Evolutionary conservation across 305 asterid genomes (phyloP).

Genomic region (Stenogyne calaminthoides): DNA sequence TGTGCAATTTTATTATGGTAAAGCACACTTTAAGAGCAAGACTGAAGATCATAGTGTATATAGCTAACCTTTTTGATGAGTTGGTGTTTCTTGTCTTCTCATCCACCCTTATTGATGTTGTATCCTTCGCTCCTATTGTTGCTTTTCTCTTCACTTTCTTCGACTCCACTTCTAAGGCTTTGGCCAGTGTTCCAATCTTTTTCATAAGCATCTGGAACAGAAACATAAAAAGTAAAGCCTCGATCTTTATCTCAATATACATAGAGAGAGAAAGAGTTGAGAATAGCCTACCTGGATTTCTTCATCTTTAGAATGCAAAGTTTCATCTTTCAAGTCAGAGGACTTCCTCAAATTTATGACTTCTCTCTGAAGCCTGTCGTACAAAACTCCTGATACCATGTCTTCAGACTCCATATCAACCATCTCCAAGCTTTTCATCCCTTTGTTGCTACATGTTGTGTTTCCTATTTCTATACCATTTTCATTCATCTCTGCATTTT

Average conservation of each 20-base stretch:
- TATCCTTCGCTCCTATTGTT: constrained; percentile 53
- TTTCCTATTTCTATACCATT: constrained; percentile 36
- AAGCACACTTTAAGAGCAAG: background rate
- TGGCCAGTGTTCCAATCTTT: constrained; percentile 60
- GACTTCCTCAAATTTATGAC: constrained; percentile 67
- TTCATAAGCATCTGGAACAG: constrained; percentile 59
- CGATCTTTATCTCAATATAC: constrained; percentile 3
- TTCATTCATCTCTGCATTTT: constrained; percentile 53
- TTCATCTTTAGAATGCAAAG: constrained; percentile 68
- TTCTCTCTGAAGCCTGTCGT: constrained; percentile 91
- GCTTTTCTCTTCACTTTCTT: constrained; percentile 75
- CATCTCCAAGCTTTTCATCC: constrained; percentile 32
- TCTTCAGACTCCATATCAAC: constrained; percentile 47
- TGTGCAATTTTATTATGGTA: background rate
- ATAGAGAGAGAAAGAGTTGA: background rate
- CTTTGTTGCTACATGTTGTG: constrained; percentile 35
- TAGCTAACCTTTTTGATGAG: constrained; percentile 53
- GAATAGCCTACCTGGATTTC: constrained; percentile 60
- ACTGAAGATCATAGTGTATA: background rate
- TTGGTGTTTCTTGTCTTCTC: constrained; percentile 40
- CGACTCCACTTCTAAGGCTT: constrained; percentile 67
- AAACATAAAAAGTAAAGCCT: background rate
- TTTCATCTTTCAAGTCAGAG: constrained; percentile 54
- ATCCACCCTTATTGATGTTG: constrained; percentile 34
- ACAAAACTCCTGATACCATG: constrained; percentile 75